Base-by-base conservation (phyloP, 208 protist genomes). In the Phytomonas francai region DNA sequence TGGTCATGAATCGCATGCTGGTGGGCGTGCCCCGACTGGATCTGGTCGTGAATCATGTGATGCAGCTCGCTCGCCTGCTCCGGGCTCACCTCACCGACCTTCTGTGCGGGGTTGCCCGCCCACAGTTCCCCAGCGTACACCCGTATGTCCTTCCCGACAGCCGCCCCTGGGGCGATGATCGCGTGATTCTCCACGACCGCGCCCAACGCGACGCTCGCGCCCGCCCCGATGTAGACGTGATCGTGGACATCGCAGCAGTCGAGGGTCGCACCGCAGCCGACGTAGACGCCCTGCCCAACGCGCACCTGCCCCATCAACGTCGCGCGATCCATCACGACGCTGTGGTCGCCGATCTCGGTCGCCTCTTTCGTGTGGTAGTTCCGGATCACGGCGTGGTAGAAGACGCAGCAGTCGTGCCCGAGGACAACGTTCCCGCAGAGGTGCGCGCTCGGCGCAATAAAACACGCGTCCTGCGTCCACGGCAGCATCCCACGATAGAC, bases 71-170 rank as follows among this genome's bases (percentile, higher is more conserved):
- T 67, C 27, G 67, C 71, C 82, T 96, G 85, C 60, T 83, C 87
- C 1, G 78, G 39, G 59, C 72, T 88, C 25, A 97, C 87, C 31
- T 97, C 89, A 16, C 66, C 81, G 16, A 96, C 74, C 75, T 96
- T 94, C 70, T 89, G 79, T 27, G 90, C 89, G 11, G 93, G 91
- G 59, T 88, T 85, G 30, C 93, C 93, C 1, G 89, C 91, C 93
- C 93, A 97, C 25, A 97, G 70, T 80, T 97, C 92, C 0, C 90
- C 89, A 7, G 85, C 77, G 65, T 94, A 81, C 28, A 97, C 81
- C 14, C 78, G 81, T n/a, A 70, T 67, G 65, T 95, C 91, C 67
- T 95, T 93, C n/a, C 77, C 64, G 34, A 97, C 81, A 2, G 82
- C 78, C 2, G 93, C 81, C 12, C 93, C 93, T 0, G 91, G 78